phyloP scores from a whole-genome alignment of 1,139 yeast genomes.

The Debaryomyces coudertii region DNA sequence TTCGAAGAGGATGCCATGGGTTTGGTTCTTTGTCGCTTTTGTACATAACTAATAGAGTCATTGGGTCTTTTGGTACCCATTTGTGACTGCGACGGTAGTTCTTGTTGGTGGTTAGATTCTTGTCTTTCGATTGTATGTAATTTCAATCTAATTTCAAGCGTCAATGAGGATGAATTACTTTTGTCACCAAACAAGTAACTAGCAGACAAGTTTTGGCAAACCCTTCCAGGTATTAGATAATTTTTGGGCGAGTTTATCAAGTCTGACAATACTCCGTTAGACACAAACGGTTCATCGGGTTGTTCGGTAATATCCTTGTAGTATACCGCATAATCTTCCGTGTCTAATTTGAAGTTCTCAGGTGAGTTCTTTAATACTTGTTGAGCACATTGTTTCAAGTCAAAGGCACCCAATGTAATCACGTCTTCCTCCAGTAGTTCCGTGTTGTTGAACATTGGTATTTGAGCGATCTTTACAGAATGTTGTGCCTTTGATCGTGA shows the following conservation, averaged over 20 bases:
- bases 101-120: conserved; percentile 11
- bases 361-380: conserved; percentile 59
- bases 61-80: conserved; percentile 14
- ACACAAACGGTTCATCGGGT: conserved; percentile 76
- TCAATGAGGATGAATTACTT: conserved; percentile 48
- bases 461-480: conserved; percentile 51
- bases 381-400: conserved; percentile 52
- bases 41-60: conserved; percentile 6
- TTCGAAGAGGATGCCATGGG: conserved; percentile 20
- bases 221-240: conserved; percentile 64
- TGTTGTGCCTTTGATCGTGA: conserved; percentile 53
- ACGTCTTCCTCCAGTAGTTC: conserved; percentile 35
- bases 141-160: conserved; percentile 66
- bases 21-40: conserved; percentile 9
- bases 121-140: conserved; percentile 47
- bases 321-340: conserved; percentile 68
- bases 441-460: conserved; percentile 33
- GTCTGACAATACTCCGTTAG: conserved; percentile 64
- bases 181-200: conserved; percentile 50
- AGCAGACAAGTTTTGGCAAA: conserved; percentile 69
- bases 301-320: conserved; percentile 72
- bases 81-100: conserved; percentile 15
- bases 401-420: conserved; percentile 59
- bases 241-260: conserved; percentile 32
- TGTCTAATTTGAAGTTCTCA: conserved; percentile 52